These are phyloP conservation scores for Lithospermum erythrorhizon DNA, from an alignment of 257 asterid genomes.

Conservation along the genomic window DNA sequence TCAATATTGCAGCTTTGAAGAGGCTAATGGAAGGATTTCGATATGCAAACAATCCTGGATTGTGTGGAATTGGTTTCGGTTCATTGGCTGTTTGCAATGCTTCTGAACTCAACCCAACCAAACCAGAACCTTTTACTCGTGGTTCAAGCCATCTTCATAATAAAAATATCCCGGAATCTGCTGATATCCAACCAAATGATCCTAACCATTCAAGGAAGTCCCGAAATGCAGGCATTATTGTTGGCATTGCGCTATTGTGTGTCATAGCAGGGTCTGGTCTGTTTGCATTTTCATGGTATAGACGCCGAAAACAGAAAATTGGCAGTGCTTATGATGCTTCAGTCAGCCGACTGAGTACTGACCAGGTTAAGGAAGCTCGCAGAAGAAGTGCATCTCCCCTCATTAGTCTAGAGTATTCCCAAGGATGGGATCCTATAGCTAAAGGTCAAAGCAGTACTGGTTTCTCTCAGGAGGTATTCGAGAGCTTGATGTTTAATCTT, in stretches of 20 bases:
- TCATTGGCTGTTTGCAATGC: constrained; percentile 41
- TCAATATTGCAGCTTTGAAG: constrained; percentile 49
- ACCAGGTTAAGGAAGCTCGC: constrained; percentile 41
- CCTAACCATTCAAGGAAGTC: constrained; percentile 27
- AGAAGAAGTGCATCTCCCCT: constrained; percentile 80
- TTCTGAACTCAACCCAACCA: constrained; percentile 31
- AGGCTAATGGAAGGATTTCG: constrained; percentile 76
- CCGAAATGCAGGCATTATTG: constrained; percentile 36
- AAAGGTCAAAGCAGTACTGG: constrained; percentile 45
- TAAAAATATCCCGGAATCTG: constrained; percentile 76
- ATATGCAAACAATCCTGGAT: constrained; percentile 54
- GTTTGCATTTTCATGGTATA: constrained; percentile 57
- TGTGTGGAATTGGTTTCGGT: constrained; percentile 58
- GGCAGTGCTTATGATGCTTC: constrained; percentile 53
- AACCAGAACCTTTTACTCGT: constrained; percentile 61
- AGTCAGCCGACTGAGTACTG: constrained; percentile 57
- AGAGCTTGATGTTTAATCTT: constrained; percentile 69
- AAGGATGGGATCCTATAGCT: constrained; percentile 78
- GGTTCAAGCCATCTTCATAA: constrained; percentile 42
- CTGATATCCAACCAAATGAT: constrained; percentile 36
- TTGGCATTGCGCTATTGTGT: constrained; percentile 31
- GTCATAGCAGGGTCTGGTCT: constrained; percentile 34
- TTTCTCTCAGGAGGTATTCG: constrained; percentile 72
- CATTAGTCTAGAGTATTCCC: constrained; percentile 69
- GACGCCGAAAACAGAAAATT: constrained; percentile 64